phyloP scores from a whole-genome alignment of 176 grass and related monocot species.

The Phragmites australis region DNA sequence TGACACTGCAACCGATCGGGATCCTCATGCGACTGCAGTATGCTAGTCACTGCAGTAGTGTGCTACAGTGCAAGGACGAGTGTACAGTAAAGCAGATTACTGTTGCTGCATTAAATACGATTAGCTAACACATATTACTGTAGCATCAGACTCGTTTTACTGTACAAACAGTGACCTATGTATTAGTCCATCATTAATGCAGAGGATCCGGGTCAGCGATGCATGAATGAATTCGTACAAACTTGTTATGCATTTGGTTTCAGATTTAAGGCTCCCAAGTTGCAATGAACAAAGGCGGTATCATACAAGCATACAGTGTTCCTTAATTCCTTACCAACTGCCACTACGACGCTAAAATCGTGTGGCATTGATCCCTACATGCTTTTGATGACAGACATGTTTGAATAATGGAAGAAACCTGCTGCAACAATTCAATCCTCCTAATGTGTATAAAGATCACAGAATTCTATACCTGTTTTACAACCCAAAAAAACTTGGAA shows the following conservation, averaged over 20 bases:
- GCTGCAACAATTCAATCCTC: not conserved
- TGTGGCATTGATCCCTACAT: not conserved
- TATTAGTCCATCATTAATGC: too few relatives aligned
- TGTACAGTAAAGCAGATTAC: too few relatives aligned
- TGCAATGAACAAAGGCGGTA: not conserved
- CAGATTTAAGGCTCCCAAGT: not conserved
- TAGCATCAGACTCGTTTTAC: too few relatives aligned
- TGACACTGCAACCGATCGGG: too few relatives aligned
- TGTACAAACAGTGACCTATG: too few relatives aligned
- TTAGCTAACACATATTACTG: too few relatives aligned
- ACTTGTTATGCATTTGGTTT: too few relatives aligned
- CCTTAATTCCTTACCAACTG: not conserved
- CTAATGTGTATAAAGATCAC: not conserved
- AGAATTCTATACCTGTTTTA: not conserved
- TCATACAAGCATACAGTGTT: not conserved
- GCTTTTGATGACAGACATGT: not conserved
- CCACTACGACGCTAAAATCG: not conserved
- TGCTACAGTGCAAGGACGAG: too few relatives aligned
- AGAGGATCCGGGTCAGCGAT: not conserved
- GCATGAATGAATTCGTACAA: not conserved
- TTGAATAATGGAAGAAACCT: not conserved
- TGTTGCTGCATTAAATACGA: too few relatives aligned
- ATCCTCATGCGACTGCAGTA: too few relatives aligned
- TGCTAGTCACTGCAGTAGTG: too few relatives aligned
- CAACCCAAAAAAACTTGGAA: constrained; percentile 3